Evolutionary conservation across 306 rosid genomes (phyloP), one percentile per base, ranked within the genome.

Genomic region (Senna siamea): DNA sequence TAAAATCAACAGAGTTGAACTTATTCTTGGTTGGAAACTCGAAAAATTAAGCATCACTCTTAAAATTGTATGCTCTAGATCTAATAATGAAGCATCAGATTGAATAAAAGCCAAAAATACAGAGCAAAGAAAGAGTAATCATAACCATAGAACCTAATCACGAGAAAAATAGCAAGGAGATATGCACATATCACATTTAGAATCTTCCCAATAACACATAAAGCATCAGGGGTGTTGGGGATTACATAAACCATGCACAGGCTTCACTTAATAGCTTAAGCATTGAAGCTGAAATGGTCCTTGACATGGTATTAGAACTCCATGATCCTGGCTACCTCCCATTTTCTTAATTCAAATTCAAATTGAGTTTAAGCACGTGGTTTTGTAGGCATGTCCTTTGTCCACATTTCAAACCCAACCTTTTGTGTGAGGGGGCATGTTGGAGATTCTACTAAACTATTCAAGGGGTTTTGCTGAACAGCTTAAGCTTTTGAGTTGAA

Each of bases 311-410:
- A 54, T 3, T 54, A 54, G 22, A 54, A 54, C 30, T 54, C 59
- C 17, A 53, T 22, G 58, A 54, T 23, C 62, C 62, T 56, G 23
- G 62, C 62, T 13, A 26, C 62, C 62, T 56, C 62, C 35, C 35
- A 23, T 43, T 56, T 23, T 2, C 38, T 56, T 1, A 26, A 56
- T 56, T 43, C 4, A 56, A 56, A 56, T 12, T 46, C 11, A 57
- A 57, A 26, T 28, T 57, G 11, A 22, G 28, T 23, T 55, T 11
- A 0, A 5, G 8, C 53, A 47, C 7, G 15, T 14, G 53, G 18
- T 14, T 15, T 0, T 0, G 14, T 14, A 37, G 53, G 53, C 53
- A 47, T 47, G 53, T 13, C 1, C 4, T 17, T 51, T 51, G 11
- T 51, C 56, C 56, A 51, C 23, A 51, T 23, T n/a, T 17, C 23